Base-by-base conservation (phyloP, 768 basidiomycete genomes). In the Suillus tomentosus region DNA sequence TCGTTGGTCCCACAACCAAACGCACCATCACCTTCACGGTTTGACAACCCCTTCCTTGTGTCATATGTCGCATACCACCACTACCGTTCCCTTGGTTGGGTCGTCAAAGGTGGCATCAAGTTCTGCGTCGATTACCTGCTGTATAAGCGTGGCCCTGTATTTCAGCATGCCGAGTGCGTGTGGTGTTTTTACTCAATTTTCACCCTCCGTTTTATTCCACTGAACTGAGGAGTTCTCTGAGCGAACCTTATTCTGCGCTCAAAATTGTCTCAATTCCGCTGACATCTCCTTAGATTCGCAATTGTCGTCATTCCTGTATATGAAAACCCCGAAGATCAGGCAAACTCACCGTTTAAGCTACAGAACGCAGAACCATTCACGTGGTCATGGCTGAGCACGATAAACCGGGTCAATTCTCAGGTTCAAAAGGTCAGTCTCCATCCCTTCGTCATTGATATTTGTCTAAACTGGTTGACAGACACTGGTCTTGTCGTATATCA, bases 61-160 rank as follows among this genome's bases (percentile, higher is more conserved):
- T 85, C 92, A 70, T 99, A 98, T 70, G 87, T 89, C 57, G 87
- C 87, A 3, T 97, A 96, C 71, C 96, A 99, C 74, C 95, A 99
- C 76, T 99, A 92, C 72, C 87, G 96, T 17, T 95, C 95, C 5
- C 83, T 99, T 9, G 97, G 97, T 31, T 99, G 96, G 97, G 93
- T 98, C 22, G 89, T 97, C 67, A 94, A 95, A 76, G 87, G 88
- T 36, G 97, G 97, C 1, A 88, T 97, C 81, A 99, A 99, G 76
- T 99, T 99, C 77, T 98, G 96, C 70, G 91, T 91, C 45, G 97
- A 99, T 71, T 95, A 91, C 78, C 84, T 99, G 11, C 78, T 99
- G 34, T 99, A 99, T 76, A 95, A 94, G 69, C 86, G 92, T 14
- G 97, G 97, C 0, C 95, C 96, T 3, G 93, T 96, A 1, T 99